Evolutionary conservation across 1,284 basidiomycete species (phyloP).

Genomic region (Polyporus tsugae): DNA sequence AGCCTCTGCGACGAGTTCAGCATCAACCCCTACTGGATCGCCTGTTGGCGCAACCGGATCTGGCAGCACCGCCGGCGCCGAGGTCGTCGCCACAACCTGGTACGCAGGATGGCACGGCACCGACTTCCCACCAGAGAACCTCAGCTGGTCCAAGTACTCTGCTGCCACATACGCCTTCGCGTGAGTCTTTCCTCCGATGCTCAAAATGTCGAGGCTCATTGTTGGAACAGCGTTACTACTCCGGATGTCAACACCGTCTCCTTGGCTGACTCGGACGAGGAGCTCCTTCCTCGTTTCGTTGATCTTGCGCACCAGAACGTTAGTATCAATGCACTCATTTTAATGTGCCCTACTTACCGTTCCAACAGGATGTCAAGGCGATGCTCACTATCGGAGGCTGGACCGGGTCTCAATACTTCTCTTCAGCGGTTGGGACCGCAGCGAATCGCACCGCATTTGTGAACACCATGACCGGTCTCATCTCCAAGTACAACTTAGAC

Average conservation of each 20-base stretch:
- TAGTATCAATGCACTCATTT: conserved; percentile 28
- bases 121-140: conserved; percentile 49
- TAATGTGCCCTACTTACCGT: background rate
- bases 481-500: conserved; percentile 73
- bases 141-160: conserved; percentile 66
- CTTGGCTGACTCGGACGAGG: conserved; percentile 51
- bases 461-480: conserved; percentile 67
- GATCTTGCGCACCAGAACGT: conserved; percentile 62
- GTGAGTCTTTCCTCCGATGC: conserved; percentile 55
- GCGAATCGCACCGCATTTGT: conserved; percentile 74
- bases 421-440: conserved; percentile 69
- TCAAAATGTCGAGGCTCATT: too few relatives aligned
- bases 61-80: conserved; percentile 22
- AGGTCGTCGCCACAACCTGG: conserved; percentile 59
- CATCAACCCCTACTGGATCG: conserved; percentile 18
- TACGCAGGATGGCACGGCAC: conserved; percentile 62
- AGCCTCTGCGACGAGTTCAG: conserved; percentile 19
- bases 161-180: conserved; percentile 65
- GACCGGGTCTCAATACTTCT: conserved; percentile 84
- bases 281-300: conserved; percentile 60
- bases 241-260: conserved; percentile 51
- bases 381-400: conserved; percentile 88
- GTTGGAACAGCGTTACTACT: conserved; percentile 56
- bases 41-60: conserved; percentile 17
- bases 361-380: conserved; percentile 66